A percentile compares a stretch with the other conserved stretches of the same genome.
Evolutionary conservation across 2,329 filamentous ascomycete species (phyloP).

Genomic region (Pleoardoris graminearum): DNA sequence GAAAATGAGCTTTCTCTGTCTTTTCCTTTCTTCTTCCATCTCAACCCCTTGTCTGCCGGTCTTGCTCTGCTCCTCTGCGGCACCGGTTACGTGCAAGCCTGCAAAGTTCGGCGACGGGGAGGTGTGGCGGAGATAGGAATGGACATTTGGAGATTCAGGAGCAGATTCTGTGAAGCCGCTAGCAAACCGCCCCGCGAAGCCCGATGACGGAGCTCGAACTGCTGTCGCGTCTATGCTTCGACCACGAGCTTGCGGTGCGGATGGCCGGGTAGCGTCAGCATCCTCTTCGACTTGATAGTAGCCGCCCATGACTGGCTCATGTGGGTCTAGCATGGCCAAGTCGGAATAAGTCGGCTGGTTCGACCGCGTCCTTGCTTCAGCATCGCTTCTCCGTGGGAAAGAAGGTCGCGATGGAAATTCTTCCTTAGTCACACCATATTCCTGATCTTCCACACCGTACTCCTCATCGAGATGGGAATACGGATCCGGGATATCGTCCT

Average conservation of each 20-base stretch:
- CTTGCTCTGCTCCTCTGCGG: not conserved
- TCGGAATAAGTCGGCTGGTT: slow-evolving; percentile 24
- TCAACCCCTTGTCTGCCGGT: not conserved
- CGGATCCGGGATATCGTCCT: slow-evolving; percentile 36
- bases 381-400: no score
- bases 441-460: slow-evolving; percentile 16
- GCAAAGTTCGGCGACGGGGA: slow-evolving; percentile 26
- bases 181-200: not conserved
- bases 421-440: slow-evolving; percentile 17
- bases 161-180: not conserved
- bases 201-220: not conserved
- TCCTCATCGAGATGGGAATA: slow-evolving; percentile 40
- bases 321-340: slow-evolving; percentile 25
- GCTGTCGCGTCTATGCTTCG: not conserved
- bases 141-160: not conserved
- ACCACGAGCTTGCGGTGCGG: slow-evolving; percentile 1
- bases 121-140: not conserved
- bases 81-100: slow-evolving; percentile 17
- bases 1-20: slow-evolving; percentile 26
- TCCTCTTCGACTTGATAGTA: slow-evolving; percentile 33
- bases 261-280: slow-evolving; percentile 27
- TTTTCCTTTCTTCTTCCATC: slow-evolving; percentile 18
- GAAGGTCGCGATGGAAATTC: slow-evolving; percentile 18
- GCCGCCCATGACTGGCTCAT: slow-evolving; percentile 27
- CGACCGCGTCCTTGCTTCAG: no score